Evolutionary conservation across 2,329 filamentous ascomycete species (phyloP), one percentile per base, ranked within the genome.

Genomic region (Hypoxylon sp.): DNA sequence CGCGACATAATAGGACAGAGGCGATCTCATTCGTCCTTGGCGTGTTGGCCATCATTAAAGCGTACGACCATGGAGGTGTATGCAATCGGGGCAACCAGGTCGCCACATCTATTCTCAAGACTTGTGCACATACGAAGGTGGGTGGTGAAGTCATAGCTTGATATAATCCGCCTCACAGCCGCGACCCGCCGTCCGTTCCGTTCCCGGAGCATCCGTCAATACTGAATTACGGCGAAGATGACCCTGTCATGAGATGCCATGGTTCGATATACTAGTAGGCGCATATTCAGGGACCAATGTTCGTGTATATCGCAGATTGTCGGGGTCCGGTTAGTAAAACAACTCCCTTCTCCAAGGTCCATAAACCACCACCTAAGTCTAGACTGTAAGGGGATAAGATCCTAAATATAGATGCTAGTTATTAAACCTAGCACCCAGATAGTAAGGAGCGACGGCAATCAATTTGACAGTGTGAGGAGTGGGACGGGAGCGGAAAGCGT

Each of bases 401-500:
- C n/a, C n/a, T n/a, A n/a, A n/a, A n/a, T n/a, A n/a, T n/a, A n/a
- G n/a, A n/a, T n/a, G n/a, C n/a, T n/a, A n/a, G n/a, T n/a, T n/a
- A n/a, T n/a, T n/a, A n/a, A n/a, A n/a, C n/a, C n/a, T n/a, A n/a
- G n/a, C n/a, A n/a, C n/a, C n/a, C n/a, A n/a, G n/a, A n/a, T n/a
- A n/a, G n/a, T n/a, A n/a, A n/a, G n/a, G n/a, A n/a, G n/a, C n/a
- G n/a, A n/a, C n/a, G n/a, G n/a, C n/a, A n/a, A n/a, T n/a, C n/a
- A n/a, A n/a, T n/a, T n/a, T n/a, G n/a, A n/a, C n/a, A 48, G 30
- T 68, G 60, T 21, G 38, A 59, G 23, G 11, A 60, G 21, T 64
- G 60, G 65, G 65, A 65, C 23, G 51, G 65, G 21, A 52, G 21
- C 10, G 65, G 60, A 2, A 61, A 53, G 30, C 60, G 51, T 17